These are phyloP conservation scores for Phytophthora podocarpi DNA, from an alignment of 352 stramenopile species.

Conservation along the genomic window DNA sequence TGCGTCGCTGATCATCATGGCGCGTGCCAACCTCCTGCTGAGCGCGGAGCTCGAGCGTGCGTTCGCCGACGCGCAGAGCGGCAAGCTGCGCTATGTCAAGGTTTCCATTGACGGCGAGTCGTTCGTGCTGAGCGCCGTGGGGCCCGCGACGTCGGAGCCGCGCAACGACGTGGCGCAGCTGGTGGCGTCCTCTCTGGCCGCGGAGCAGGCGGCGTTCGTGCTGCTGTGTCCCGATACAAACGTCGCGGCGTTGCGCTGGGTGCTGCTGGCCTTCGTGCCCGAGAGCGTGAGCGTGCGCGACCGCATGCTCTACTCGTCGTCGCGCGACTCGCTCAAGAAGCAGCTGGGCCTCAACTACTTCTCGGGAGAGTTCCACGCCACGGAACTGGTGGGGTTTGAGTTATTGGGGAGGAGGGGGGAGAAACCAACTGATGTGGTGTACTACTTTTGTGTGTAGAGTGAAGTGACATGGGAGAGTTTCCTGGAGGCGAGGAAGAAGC, in stretches of 20 bases:
- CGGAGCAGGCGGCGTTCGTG: slow-evolving; percentile 69
- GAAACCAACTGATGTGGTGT: not conserved
- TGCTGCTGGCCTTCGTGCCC: slow-evolving; percentile 81
- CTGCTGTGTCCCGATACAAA: slow-evolving; percentile 79
- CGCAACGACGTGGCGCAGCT: slow-evolving; percentile 48
- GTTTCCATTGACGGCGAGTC: slow-evolving; percentile 62
- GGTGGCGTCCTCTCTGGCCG: slow-evolving; percentile 28
- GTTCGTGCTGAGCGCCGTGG: slow-evolving; percentile 58
- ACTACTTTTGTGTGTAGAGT: slow-evolving; percentile 38
- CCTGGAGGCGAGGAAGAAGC: slow-evolving; percentile 68
- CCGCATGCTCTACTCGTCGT: slow-evolving; percentile 93
- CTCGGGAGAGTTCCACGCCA: slow-evolving; percentile 89
- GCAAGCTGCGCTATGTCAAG: slow-evolving; percentile 76
- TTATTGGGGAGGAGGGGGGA: not conserved
- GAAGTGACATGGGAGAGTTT: slow-evolving; percentile 86
- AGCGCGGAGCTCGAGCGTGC: slow-evolving; percentile 67
- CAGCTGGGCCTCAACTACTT: slow-evolving; percentile 92
- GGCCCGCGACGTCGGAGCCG: slow-evolving; percentile 45
- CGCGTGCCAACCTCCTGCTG: slow-evolving; percentile 63
- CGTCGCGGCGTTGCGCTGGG: slow-evolving; percentile 74
- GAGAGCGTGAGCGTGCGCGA: slow-evolving; percentile 82
- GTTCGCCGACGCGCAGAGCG: slow-evolving; percentile 74
- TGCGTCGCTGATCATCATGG: too few relatives aligned
- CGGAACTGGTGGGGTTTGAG: slow-evolving; percentile 50
- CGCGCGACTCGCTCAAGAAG: slow-evolving; percentile 90